Percentiles rank a stretch among this genome's conserved stretches.
phyloP scores from a whole-genome alignment of 495 filamentous ascomycete genomes.

The Xylaria telfairii region DNA sequence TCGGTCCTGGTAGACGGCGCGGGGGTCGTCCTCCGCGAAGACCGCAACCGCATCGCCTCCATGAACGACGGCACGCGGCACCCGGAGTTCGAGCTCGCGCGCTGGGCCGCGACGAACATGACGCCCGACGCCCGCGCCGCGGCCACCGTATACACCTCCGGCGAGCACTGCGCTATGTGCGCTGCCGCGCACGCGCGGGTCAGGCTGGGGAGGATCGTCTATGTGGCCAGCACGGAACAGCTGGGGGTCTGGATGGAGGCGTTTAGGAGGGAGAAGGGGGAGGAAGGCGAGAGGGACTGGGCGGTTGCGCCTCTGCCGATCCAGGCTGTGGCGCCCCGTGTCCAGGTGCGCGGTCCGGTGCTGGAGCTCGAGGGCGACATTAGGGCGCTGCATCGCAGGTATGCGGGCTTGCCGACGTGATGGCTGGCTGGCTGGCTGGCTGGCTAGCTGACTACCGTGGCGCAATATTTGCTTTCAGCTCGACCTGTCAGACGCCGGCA shows the following conservation, averaged over 20 bases:
- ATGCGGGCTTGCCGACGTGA: background rate
- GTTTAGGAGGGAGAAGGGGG: constrained; percentile 7
- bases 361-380: constrained; percentile 22
- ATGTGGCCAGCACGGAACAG: constrained; percentile 23
- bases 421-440: too few species aligned
- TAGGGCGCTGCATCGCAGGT: constrained; percentile 13
- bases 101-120: constrained; percentile 34
- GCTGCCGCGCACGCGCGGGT: constrained; percentile 39
- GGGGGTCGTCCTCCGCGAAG: constrained; percentile 15
- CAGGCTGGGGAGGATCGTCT: constrained; percentile 41
- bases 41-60: constrained; percentile 29
- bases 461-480: background rate
- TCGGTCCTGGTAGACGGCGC: constrained; percentile 24
- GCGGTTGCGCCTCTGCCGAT: background rate
- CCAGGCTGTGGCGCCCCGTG: background rate
- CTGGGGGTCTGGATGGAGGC: constrained; percentile 20
- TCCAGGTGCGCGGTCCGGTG: constrained; percentile 25
- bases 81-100: constrained; percentile 31
- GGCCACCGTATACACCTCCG: constrained; percentile 43
- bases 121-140: constrained; percentile 32
- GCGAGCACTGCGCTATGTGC: constrained; percentile 48
- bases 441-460: too few species aligned
- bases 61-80: constrained; percentile 28
- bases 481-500: background rate
- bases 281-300: background rate